Evolutionary conservation across 768 basidiomycete species (phyloP).

Genomic region (Tremella mesenterica): DNA sequence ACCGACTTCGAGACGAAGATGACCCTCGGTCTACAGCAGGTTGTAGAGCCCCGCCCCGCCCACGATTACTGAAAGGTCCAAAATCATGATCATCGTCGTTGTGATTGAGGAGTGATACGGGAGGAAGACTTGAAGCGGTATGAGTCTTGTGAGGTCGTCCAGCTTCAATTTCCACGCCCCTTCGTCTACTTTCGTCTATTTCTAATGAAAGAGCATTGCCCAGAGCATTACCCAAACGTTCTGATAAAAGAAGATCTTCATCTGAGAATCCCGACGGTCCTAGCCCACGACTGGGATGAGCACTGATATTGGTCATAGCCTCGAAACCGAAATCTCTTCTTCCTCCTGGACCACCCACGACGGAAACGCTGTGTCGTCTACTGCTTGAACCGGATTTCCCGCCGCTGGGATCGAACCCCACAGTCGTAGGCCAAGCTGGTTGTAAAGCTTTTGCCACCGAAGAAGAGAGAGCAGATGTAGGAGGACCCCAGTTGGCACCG

Average conservation of each 20-base stretch:
- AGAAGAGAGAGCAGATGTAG: conserved; percentile 8
- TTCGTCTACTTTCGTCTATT: conserved; percentile 20
- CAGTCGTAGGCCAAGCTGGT: conserved; percentile 3
- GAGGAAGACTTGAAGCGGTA: neutral
- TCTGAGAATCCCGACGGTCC: conserved; percentile 27
- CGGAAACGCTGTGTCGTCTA: conserved; percentile 39
- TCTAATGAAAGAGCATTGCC: conserved; percentile 34
- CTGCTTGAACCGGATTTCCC: conserved; percentile 31
- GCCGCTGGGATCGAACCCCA: conserved; percentile 20
- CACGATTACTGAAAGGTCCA: conserved; percentile 14
- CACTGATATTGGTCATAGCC: conserved; percentile 19
- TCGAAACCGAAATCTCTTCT: conserved; percentile 36
- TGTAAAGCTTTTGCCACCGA: conserved; percentile 24
- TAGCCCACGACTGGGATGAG: conserved; percentile 22
- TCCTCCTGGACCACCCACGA: conserved; percentile 37
- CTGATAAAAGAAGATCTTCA: conserved; percentile 29
- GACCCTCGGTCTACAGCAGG: conserved; percentile 6
- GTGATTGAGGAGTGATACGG: neutral
- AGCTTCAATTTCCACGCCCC: conserved; percentile 16
- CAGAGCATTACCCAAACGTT: conserved; percentile 19
- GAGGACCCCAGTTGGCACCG: conserved; percentile 5
- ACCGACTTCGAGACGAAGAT: conserved; percentile 15
- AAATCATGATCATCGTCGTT: conserved; percentile 7
- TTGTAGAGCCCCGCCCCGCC: conserved; percentile 8
- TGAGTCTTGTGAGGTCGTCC: neutral